Evolutionary conservation across 257 asterid genomes (phyloP).

Genomic region (Lavandula angustifolia): DNA sequence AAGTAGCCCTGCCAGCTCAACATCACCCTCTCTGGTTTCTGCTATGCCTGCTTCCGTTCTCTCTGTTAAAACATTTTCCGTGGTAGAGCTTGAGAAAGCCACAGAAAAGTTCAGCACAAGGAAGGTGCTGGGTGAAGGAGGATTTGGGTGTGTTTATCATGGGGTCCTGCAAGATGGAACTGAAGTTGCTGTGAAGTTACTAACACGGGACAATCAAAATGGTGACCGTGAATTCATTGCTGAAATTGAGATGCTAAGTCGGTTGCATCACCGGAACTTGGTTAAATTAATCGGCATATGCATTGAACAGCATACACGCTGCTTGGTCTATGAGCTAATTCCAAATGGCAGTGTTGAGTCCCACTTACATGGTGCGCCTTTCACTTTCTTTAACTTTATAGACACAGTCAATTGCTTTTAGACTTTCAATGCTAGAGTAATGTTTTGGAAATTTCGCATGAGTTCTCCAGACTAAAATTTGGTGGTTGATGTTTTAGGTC

Average conservation of each 20-base stretch:
- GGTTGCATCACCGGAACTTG: slow-evolving; percentile 97
- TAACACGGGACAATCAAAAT: slow-evolving; percentile 74
- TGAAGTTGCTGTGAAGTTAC: slow-evolving; percentile 85
- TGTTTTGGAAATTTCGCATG: slow-evolving; percentile 16
- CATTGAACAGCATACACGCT: slow-evolving; percentile 67
- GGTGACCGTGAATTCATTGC: slow-evolving; percentile 97
- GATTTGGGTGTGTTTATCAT: slow-evolving; percentile 95
- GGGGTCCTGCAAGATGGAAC: slow-evolving; percentile 76
- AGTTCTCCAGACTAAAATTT: slow-evolving; percentile 3
- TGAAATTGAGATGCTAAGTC: slow-evolving; percentile 97
- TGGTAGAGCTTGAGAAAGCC: slow-evolving; percentile 84
- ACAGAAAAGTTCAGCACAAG: slow-evolving; percentile 77
- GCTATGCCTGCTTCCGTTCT: slow-evolving; percentile 83
- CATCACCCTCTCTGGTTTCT: slow-evolving; percentile 72
- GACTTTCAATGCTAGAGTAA: slow-evolving; percentile 3
- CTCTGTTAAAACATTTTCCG: slow-evolving; percentile 85
- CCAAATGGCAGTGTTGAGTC: slow-evolving; percentile 97
- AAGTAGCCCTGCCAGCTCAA: slow-evolving; percentile 88
- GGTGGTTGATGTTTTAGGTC: slow-evolving; percentile 55
- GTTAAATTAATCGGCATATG: slow-evolving; percentile 97
- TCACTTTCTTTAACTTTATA: slow-evolving; percentile 21
- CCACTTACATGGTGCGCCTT: slow-evolving; percentile 78
- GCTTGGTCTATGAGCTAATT: slow-evolving; percentile 92
- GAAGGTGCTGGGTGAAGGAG: slow-evolving; percentile 93
- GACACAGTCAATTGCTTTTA: slow-evolving; percentile 9